Base-by-base conservation (phyloP, 164 flowering plant genomes). In the Annona squamosa region DNA sequence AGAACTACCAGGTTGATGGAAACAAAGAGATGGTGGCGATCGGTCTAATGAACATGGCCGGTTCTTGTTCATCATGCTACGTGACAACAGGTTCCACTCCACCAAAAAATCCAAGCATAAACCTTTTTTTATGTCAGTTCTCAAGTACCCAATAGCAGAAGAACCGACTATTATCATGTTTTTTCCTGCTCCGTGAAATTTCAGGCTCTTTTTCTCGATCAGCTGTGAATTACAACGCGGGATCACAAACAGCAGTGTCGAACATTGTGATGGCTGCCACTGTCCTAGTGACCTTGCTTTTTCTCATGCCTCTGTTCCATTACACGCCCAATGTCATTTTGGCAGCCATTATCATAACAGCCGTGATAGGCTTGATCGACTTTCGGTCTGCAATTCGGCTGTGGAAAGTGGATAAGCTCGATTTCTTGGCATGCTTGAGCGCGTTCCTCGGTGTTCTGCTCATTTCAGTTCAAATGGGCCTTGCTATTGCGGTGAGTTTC, bases 11-110 rank as follows among this genome's bases (percentile, higher is more conserved):
- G 43, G 82, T 92, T 19, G 93, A 92, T 76, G 97, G 96, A 17
- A 92, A 90, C 85, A 90, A 90, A 77, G 98, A 93, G 67, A 91
- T 91, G 95, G 75, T 87, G 18, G 92, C 98, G 17, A 79, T 91
- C 66, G 98, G 98, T 19, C 47, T 85, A 59, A 88, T 87, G 91
- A 93, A 93, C 82, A 81, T 91, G 46, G 85, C 82, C 16, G 98
- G 96, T 3, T 93, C 93, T 26, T 81, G 85, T 78, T 76, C 91
- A 68, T 93, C 96, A 43, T 93, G 98, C 78, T 93, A 87, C 71
- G 84, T 86, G 4, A 87, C 98, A 5, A 88, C 96, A 70, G 96
- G 97, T 89, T 42, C 12, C 17, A 46, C 68, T 42, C 16, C 37
- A 37, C 5, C 6, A 52, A 16, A 10, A 52, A 63, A 19, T 26